Percentiles rank a stretch among this genome's conserved stretches.
phyloP scores from a whole-genome alignment of 495 filamentous ascomycete species.

The Tuber aestivum region DNA sequence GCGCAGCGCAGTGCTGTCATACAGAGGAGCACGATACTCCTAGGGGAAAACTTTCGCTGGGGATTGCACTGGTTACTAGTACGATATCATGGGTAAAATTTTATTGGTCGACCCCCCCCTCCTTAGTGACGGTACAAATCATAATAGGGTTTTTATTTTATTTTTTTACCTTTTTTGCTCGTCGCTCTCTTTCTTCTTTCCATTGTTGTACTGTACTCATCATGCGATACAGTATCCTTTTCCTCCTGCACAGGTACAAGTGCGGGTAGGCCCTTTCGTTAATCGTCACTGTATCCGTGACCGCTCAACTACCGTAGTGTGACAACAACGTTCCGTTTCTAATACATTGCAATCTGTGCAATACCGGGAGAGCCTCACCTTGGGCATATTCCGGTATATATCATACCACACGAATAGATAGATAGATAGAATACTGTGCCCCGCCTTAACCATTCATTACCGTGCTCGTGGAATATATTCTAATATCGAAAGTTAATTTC shows the following conservation, averaged over 20 bases:
- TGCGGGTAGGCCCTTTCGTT: not conserved
- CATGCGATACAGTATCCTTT: not conserved
- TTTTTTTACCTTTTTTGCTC: not conserved
- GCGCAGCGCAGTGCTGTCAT: not conserved
- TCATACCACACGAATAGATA: not conserved
- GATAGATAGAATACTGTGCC: not conserved
- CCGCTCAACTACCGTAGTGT: not conserved
- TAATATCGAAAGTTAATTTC: conserved; percentile 6
- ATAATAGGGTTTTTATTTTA: not conserved
- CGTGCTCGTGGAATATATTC: not conserved
- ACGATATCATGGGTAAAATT: no score
- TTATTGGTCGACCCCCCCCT: no score
- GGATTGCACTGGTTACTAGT: no score
- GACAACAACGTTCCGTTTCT: conserved; percentile 1
- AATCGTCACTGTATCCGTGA: not conserved
- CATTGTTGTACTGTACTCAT: not conserved
- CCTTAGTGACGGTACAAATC: no score
- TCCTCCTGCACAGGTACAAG: not conserved
- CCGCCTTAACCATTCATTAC: not conserved
- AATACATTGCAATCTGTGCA: conserved; percentile 2
- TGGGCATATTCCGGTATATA: not conserved
- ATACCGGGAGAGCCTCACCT: conserved; percentile 4
- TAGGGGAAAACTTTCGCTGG: no score
- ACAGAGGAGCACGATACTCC: no score
- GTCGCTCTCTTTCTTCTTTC: not conserved